These are phyloP conservation scores for Hypsizygus marmoreus DNA, from an alignment of 768 basidiomycete species.

Conservation along the genomic window DNA sequence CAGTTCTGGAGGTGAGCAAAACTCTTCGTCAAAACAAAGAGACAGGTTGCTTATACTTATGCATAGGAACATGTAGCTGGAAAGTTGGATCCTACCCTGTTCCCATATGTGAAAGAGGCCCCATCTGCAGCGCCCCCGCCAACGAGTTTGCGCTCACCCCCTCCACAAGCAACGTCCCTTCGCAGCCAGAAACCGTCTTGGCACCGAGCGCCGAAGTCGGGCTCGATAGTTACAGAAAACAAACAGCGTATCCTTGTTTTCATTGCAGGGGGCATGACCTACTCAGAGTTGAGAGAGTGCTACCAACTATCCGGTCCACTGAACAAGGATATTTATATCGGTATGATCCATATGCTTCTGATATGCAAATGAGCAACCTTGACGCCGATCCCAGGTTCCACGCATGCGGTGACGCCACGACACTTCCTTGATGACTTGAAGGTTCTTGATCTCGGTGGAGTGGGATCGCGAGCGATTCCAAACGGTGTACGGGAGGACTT, in stretches of 20 bases:
- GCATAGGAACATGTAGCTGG: constrained; percentile 78
- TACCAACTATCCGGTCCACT: constrained; percentile 75
- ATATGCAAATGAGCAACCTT: neutral
- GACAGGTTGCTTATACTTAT: constrained; percentile 4
- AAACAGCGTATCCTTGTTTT: constrained; percentile 86
- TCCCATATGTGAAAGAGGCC: constrained; percentile 89
- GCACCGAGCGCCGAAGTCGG: constrained; percentile 74
- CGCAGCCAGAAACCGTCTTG: constrained; percentile 89
- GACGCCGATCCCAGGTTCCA: constrained; percentile 64
- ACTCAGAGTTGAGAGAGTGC: constrained; percentile 89
- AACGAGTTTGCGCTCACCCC: constrained; percentile 49
- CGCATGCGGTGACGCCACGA: constrained; percentile 82
- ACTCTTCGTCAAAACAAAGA: neutral
- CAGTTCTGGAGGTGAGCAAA: constrained; percentile 74
- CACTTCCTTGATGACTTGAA: constrained; percentile 86
- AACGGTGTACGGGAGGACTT: constrained; percentile 62
- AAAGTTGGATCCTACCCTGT: constrained; percentile 74
- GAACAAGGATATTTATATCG: constrained; percentile 90
- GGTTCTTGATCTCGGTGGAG: constrained; percentile 83
- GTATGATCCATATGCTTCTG: constrained; percentile 41
- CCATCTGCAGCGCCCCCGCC: constrained; percentile 53
- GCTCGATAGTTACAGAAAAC: constrained; percentile 48
- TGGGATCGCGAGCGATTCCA: constrained; percentile 72
- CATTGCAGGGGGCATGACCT: constrained; percentile 93
- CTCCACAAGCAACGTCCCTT: constrained; percentile 69